Evolutionary conservation across 352 stramenopile species (phyloP).

Genomic region (Globisporangium emineosum): DNA sequence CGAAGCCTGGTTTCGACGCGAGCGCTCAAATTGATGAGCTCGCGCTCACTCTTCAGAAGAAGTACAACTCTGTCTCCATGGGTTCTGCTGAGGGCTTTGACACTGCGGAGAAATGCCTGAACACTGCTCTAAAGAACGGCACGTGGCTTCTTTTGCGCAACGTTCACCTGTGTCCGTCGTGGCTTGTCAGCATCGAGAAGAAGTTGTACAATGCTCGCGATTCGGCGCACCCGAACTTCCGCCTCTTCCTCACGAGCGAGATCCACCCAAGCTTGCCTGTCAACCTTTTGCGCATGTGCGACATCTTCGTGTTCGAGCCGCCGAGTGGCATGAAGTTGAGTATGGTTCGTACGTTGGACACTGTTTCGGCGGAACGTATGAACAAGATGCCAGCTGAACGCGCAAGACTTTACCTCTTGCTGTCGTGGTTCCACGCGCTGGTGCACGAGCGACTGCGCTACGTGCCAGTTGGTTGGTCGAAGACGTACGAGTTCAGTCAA

Average conservation of each 20-base stretch:
- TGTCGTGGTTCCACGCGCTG: constrained; percentile 98
- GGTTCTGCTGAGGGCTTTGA: constrained; percentile 96
- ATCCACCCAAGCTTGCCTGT: constrained; percentile 96
- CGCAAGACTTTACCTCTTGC: constrained; percentile 93
- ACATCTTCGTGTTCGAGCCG: constrained; percentile 98
- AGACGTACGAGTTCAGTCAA: constrained; percentile 99
- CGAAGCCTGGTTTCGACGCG: constrained; percentile 97
- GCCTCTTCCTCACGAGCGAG: constrained; percentile 98
- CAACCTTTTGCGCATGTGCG: constrained; percentile 94
- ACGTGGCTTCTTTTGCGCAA: constrained; percentile 99
- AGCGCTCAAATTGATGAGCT: constrained; percentile 96
- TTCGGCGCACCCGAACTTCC: constrained; percentile 69
- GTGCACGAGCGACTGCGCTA: constrained; percentile 98
- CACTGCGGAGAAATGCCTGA: constrained; percentile 93
- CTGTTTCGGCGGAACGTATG: constrained; percentile 91
- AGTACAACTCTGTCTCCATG: constrained; percentile 98
- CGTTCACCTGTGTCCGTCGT: constrained; percentile 98
- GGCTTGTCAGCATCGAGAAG: constrained; percentile 97
- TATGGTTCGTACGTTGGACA: constrained; percentile 94
- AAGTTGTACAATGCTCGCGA: constrained; percentile 90
- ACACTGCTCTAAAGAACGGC: constrained; percentile 93
- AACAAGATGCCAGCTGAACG: constrained; percentile 86
- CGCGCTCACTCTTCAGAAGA: constrained; percentile 86
- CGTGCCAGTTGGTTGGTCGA: constrained; percentile 97
- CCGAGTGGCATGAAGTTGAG: constrained; percentile 97